phyloP scores from a whole-genome alignment of 2,329 filamentous ascomycete species.

The Alternaria sp. region DNA sequence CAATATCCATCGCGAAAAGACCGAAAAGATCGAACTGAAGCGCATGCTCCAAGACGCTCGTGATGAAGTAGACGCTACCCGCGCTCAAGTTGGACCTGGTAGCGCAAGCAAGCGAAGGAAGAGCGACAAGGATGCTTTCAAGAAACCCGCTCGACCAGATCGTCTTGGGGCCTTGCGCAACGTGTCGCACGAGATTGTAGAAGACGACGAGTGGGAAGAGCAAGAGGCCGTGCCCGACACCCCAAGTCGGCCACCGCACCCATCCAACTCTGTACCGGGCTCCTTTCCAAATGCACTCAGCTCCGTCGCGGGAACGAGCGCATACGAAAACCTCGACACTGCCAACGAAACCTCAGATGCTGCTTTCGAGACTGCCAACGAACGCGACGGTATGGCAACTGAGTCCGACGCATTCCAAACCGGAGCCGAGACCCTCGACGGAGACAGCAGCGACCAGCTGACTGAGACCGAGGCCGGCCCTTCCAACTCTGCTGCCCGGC shows the following conservation, averaged over 20 bases:
- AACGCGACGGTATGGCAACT: constrained; percentile 70
- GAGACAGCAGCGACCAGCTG: constrained; percentile 77
- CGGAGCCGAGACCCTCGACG: constrained; percentile 74
- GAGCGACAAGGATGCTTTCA: constrained; percentile 65
- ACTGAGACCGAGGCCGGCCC: constrained; percentile 79
- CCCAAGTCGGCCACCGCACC: constrained; percentile 56
- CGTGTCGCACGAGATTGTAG: constrained; percentile 76
- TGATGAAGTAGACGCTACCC: constrained; percentile 81
- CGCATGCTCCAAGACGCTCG: constrained; percentile 93
- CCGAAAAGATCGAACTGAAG: constrained; percentile 94
- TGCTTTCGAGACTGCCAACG: constrained; percentile 76
- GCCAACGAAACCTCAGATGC: constrained; percentile 73
- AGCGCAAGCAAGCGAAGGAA: constrained; percentile 63
- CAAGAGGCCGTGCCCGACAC: constrained; percentile 64
- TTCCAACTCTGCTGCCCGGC: constrained; percentile 31
- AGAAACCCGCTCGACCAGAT: constrained; percentile 76
- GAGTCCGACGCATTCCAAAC: constrained; percentile 97
- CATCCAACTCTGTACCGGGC: constrained; percentile 35
- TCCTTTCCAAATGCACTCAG: constrained; percentile 41
- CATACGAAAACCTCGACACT: constrained; percentile 77
- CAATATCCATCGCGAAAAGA: constrained; percentile 97
- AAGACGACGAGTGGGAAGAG: constrained; percentile 87
- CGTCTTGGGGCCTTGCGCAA: constrained; percentile 77
- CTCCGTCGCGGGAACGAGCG: constrained; percentile 46
- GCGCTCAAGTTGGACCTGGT: constrained; percentile 55